Conservation (phyloP, 2,329 filamentous ascomycete species). For the Lachnellula hyalina region DNA sequence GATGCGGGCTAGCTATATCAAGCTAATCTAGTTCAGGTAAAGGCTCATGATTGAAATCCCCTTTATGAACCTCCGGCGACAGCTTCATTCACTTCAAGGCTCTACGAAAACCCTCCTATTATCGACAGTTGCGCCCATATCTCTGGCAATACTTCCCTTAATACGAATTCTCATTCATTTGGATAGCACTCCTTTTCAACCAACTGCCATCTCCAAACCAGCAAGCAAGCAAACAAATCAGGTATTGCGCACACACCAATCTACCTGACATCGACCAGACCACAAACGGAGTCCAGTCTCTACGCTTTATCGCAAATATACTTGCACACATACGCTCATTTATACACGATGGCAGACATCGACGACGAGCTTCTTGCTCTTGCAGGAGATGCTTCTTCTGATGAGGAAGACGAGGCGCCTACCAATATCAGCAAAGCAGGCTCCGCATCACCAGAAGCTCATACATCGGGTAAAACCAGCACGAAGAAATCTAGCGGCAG, state of each 20-base stretch:
- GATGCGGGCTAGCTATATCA: background rate
- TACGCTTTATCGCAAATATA: background rate
- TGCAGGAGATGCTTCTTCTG: constrained; percentile 67
- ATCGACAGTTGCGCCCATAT: background rate
- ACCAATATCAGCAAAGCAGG: constrained; percentile 50
- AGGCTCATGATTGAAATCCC: background rate
- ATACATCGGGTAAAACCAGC: constrained; percentile 33
- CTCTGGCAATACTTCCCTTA: background rate
- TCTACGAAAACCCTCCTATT: background rate
- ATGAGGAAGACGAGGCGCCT: constrained; percentile 45
- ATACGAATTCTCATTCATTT: background rate
- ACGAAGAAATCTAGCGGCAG: constrained; percentile 46
- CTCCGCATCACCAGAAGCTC: constrained; percentile 47
- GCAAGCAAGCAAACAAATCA: background rate
- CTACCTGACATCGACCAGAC: background rate
- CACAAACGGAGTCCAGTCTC: background rate
- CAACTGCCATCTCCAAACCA: background rate
- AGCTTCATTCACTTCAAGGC: background rate
- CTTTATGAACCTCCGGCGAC: background rate
- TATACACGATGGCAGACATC: constrained; percentile 64
- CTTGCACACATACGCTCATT: constrained; percentile 2
- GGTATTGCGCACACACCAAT: background rate
- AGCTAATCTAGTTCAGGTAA: background rate
- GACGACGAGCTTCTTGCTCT: constrained; percentile 93
- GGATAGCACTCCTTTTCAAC: background rate